Evolutionary conservation across 305 asterid species (phyloP).

Genomic region (Rubia tinctorum): DNA sequence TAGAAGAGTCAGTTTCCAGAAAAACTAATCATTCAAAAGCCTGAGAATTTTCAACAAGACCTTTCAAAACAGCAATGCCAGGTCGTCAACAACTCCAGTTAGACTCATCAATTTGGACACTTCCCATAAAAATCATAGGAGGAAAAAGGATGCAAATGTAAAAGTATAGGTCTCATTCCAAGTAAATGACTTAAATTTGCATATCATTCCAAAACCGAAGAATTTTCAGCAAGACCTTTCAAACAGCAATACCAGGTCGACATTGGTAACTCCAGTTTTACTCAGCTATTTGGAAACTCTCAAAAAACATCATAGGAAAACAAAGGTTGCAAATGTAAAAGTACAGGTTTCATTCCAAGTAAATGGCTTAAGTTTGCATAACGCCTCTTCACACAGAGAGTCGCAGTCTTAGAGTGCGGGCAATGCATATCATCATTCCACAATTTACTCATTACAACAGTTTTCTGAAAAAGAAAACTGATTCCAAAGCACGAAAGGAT

Average conservation of each 20-base stretch:
- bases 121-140: neutral
- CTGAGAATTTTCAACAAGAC: conserved; percentile 1
- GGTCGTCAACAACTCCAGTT: neutral
- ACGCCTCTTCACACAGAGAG: conserved; percentile 44
- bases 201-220: conserved; percentile 6
- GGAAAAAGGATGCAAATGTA: no score
- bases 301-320: no score
- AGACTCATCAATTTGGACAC: neutral
- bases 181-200: no score
- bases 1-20: neutral
- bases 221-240: neutral
- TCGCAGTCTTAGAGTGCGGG: conserved; percentile 39
- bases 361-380: conserved; percentile 20
- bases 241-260: neutral
- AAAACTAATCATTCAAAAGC: conserved; percentile 5
- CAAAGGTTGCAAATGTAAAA: neutral
- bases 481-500: conserved; percentile 14
- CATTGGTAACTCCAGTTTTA: neutral
- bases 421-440: conserved; percentile 25
- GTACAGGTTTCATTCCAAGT: neutral
- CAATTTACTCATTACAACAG: conserved; percentile 16
- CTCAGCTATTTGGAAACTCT: neutral
- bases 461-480: conserved; percentile 16
- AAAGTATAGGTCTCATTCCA: neutral
- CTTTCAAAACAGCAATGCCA: neutral